Base-by-base conservation (phyloP, 2,329 filamentous ascomycete genomes). In the Geosmithia morbida region DNA sequence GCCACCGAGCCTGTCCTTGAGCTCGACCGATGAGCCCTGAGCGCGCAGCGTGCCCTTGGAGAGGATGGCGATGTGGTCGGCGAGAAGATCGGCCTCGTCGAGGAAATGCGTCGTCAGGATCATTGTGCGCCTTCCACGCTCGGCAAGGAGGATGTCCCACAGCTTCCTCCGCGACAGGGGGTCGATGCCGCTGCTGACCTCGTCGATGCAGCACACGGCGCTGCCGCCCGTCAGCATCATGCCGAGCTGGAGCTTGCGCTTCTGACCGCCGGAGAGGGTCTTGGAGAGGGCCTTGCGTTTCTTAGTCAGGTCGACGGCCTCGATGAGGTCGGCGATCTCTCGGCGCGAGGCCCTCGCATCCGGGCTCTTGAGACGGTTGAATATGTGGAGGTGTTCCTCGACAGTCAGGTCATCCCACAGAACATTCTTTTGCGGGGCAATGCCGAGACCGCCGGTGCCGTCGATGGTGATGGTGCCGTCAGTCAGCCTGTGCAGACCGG, bases 151-250 rank as follows among this genome's bases (percentile, higher is more conserved):
- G 50, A 96, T 96, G 54, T 95, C 87, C 89, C 89, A 96, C 20
- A 96, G 86, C 65, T 94, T 95, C 26, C 88, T 71, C 48, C 90
- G 74, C 18, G 85, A 89, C 1, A 96, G 68, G 0, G 90, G 88
- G 58, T 96, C 89, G 18, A 96, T 72, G 14, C 89, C 90, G 50
- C 83, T 88, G 40, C 84, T 89, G 14, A 95, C 87, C 62, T 96
- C 90, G 54, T 96, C 89, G 6, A 96, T 80, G 56, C 87, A 92
- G 64, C 89, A 95, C 0, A 96, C 82, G 20, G 79, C 79, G 51
- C 85, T 90, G 11, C 87, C 88, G 51, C 90, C 89, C 3, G 87
- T 94, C 55, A 96, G 80, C 87, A 95, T 95, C 79, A 95, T 90
- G 5, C 87, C 88, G 2, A 96, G 71, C 61, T 96, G 89, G 8